Percentiles rank a stretch among this genome's conserved stretches.
Conservation (phyloP, 1,284 basidiomycete genomes). For the Mixia osmundae region DNA sequence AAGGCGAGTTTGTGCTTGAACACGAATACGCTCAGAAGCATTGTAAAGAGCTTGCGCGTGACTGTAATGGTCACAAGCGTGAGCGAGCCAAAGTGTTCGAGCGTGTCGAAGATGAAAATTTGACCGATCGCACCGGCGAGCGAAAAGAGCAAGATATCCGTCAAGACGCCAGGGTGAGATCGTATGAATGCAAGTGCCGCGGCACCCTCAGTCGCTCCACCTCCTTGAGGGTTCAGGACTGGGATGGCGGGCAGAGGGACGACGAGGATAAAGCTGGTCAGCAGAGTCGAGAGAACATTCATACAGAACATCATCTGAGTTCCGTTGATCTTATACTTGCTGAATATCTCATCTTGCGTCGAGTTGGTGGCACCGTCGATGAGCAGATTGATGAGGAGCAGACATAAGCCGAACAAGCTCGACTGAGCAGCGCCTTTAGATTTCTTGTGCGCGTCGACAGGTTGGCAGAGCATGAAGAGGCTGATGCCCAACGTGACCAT, state of each 20-base stretch:
- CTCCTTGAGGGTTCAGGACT: slow-evolving; percentile 29
- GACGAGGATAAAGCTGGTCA: slow-evolving; percentile 22
- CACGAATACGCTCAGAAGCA: slow-evolving; percentile 80
- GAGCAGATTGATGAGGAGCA: slow-evolving; percentile 61
- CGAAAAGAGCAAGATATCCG: slow-evolving; percentile 62
- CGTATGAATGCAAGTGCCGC: slow-evolving; percentile 50
- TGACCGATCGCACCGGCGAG: slow-evolving; percentile 81
- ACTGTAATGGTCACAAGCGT: slow-evolving; percentile 83
- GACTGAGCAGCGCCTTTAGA: slow-evolving; percentile 17
- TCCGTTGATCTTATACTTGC: slow-evolving; percentile 48
- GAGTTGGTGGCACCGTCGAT: slow-evolving; percentile 88
- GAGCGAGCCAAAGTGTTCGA: slow-evolving; percentile 82
- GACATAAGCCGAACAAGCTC: slow-evolving; percentile 36
- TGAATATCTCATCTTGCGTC: slow-evolving; percentile 95
- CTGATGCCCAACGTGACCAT: slow-evolving; percentile 82
- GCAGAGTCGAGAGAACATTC: slow-evolving; percentile 52
- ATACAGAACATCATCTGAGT: slow-evolving; percentile 99
- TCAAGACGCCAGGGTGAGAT: slow-evolving; percentile 50
- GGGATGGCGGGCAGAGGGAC: slow-evolving; percentile 17
- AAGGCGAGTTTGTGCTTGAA: slow-evolving; percentile 64
- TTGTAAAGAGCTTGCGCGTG: slow-evolving; percentile 94
- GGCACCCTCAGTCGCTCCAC: slow-evolving; percentile 42
- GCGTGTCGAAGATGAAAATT: slow-evolving; percentile 93
- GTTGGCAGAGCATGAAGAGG: slow-evolving; percentile 65
- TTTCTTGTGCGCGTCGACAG: slow-evolving; percentile 12